Base-by-base conservation (phyloP, 1,284 basidiomycete species). In the Kwoniella shivajii region DNA sequence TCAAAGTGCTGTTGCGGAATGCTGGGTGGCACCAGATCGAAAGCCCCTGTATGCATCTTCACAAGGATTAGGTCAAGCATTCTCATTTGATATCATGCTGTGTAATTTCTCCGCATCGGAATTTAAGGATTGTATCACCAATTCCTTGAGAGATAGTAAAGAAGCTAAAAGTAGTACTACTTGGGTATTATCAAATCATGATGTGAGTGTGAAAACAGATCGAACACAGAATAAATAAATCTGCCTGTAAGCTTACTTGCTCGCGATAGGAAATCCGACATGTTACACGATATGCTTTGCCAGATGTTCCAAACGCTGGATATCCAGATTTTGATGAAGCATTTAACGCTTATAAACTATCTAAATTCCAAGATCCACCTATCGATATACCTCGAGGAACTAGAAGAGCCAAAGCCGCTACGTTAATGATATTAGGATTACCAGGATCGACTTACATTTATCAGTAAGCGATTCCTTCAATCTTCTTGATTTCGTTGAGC, bases 1-100 rank as follows among this genome's bases (percentile, higher is more conserved):
- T 33, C 16, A 37, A 11, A 71, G 67, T 3, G 73, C 72, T 13
- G 72, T 75, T 5, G 73, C 73, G n/a, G 73, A 75, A 62, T 65
- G 63, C 10, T 74, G 72, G 72, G 66, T 74, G 44, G 60, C 65
- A 4, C 55, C 67, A 1, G 57, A 62, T 44, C 66, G 71, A 48
- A 68, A 70, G 55, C 67, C 67, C 29, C 64, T 69, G 16, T 75
- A 74, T 56, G 73, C 72, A 4, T 57, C 66, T 6, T 42, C 69
- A 4, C 60, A 67, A 7, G 66, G 66, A 36, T 66, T 75, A 42
- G 73, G 73, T 44, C 73, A 75, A 55, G 57, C 68, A 4, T 75
- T 75, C 67, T 69, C 68, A 2, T 75, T 75, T 56, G 72, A 75
- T 61, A 67, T 75, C 50, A 66, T 75, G 55, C 61, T 72, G 53